These are phyloP conservation scores for Canna indica DNA, from an alignment of 176 grass and related monocot species.

Conservation along the genomic window DNA sequence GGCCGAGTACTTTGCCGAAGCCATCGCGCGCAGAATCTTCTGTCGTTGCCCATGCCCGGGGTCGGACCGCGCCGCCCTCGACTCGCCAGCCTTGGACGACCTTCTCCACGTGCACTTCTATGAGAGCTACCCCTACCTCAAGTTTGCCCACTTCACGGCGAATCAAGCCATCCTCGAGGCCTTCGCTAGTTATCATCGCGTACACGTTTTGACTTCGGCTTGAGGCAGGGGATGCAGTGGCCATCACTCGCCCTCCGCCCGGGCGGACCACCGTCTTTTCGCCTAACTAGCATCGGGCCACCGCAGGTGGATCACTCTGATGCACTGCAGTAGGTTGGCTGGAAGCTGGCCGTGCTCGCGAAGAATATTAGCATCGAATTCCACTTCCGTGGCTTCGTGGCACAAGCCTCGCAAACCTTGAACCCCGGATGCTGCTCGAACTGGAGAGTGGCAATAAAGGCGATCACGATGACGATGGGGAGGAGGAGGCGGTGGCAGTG, in stretches of 20 bases:
- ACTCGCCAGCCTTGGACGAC: too few relatives aligned
- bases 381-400: not conserved
- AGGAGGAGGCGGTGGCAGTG: not conserved
- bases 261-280: not conserved
- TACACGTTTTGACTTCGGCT: not conserved
- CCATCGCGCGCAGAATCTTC: not conserved
- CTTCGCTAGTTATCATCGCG: not conserved
- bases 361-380: not conserved
- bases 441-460: too few relatives aligned
- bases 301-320: not conserved
- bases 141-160: too few relatives aligned
- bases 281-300: not conserved
- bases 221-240: conserved; percentile 1
- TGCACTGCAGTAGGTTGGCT: not conserved
- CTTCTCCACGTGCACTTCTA: too few relatives aligned
- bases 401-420: not conserved
- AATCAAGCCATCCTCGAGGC: not conserved
- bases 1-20: not conserved
- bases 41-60: not conserved
- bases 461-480: not conserved
- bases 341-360: too few relatives aligned
- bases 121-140: too few relatives aligned
- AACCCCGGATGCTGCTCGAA: too few relatives aligned
- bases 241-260: not conserved
- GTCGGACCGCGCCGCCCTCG: too few relatives aligned